Evolutionary conservation across 768 basidiomycete species (phyloP), one percentile per base, ranked within the genome.

Genomic region (Trametes cubensis): DNA sequence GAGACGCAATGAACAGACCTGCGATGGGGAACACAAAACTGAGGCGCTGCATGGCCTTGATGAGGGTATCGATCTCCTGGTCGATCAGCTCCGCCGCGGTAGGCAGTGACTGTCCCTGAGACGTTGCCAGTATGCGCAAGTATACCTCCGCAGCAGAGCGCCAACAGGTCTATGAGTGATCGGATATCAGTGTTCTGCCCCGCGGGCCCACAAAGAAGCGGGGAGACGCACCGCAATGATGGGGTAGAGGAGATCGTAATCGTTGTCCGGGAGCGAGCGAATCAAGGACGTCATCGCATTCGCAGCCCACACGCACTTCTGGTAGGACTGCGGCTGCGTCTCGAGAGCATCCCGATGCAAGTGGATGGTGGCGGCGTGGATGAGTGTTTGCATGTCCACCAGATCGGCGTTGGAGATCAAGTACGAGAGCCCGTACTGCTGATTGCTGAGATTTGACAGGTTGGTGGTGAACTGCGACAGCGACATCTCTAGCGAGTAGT

Each of bases 181-280:
- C n/a, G 18, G 28, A n/a, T 42, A 30, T 39, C 40, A 54, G 28
- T 11, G 46, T 23, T 20, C 11, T 15, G 23, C 11, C 34, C 25
- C 45, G 40, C 8, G 13, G 17, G 14, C 39, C 42, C 30, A 44
- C 20, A 17, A 42, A 49, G 34, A 2, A 51, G 30, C 25, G 7
- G 46, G 40, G n/a, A 15, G 21, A 80, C 83, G 67, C 66, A 85
- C 85, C 41, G 79, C 77, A 21, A 84, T 72, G 42, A 82, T 78
- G 6, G 85, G 84, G 72, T 85, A 83, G 18, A 85, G 70, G 62
- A 77, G 80, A 57, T 77, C 76, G 67, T 83, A 85, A 66, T 86
- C 85, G 6, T 71, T 75, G 28, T 82, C 81, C 51, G 68, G 71
- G 20, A 86, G 74, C 42, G 81, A 76, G 25, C 78, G 77, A 28